Evolutionary conservation across 257 asterid genomes (phyloP), one percentile per base, ranked within the genome.

Genomic region (Solanum pinnatisectum): DNA sequence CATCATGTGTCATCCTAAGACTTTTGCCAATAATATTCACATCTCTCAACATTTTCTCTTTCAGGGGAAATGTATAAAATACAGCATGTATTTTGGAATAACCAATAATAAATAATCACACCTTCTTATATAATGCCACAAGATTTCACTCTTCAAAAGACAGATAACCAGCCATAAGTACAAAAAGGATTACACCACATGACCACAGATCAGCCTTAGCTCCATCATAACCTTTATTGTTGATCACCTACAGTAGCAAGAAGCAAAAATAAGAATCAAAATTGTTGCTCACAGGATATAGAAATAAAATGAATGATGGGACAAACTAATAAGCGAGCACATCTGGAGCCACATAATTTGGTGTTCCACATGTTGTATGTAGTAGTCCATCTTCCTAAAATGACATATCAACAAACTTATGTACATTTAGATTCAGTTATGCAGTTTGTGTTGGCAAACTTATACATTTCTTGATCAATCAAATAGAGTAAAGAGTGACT

Each of bases 311-410:
- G 13, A 76, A 52, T 39, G 11, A 67, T 18, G 83, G 68, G 11
- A 87, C 77, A 89, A 87, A 83, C 67, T 86, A 85, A 72, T 33
- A 70, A 44, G 39, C 84, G 42, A 37, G 40, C 88, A 95, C 93
- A 98, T 97, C 99, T 2, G 99, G 99, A 89, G 99, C 99, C 76
- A 97, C 99, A 91, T 97, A 97, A 91, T 97, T 97, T 39, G 99
- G 99, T 8, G 99, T 97, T 73, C 99, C 99, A 88, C 99, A 96
- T 67, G 99, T 94, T 36, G 99, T 97, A 91, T 97, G 99, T 89
- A 97, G 98, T 87, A 97, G 91, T 68, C 99, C 99, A 89, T 96
- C 98, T 87, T 96, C 99, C 99, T 97, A 91, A 25, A 88, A 44
- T 87, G 87, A 83, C 90, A 87, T 22, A 33, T 72, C 44, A 70